Base-by-base conservation (phyloP, 1,139 yeast genomes). In the Protomyces lactucae-debilis region DNA sequence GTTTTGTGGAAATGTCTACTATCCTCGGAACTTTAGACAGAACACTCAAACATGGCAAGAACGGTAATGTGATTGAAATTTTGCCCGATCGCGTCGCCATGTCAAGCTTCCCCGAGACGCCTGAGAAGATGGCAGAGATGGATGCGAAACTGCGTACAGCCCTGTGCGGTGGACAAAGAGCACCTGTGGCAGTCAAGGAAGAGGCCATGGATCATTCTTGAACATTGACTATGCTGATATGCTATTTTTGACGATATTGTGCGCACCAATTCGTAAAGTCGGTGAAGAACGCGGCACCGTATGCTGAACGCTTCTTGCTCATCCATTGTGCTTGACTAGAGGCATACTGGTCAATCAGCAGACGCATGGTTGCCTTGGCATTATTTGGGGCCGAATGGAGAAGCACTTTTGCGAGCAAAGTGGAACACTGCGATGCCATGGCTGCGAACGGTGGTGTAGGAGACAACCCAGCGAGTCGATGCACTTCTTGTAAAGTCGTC, bases 231-330 rank as follows among this genome's bases (percentile, higher is more conserved):
- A 43, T 43, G 48, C 48, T 43, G 16, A 2, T 43, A 18, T 18
- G 23, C 25, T 43, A 43, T 43, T 59, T 59, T 16, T 52, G 51
- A 28, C 63, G 63, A 48, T 55, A 59, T 39, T 52, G 57, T 1
- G 63, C 46, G 45, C 55, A 52, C 95, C 96, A 92, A 75, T 90
- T 90, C 72, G 87, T 81, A 68, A 90, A 84, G 71, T 91, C 97
- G 70, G 84, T 82, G 74, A 88, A 89, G 72, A 89, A 73, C 14
- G 83, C 80, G 1, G 88, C 80, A 37, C 83, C 83, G 52, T 84
- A 77, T 70, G 83, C 84, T 66, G 83, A 79, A 59, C 76, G 76
- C 48, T 79, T 57, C 43, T 67, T 75, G 36, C 40, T 28, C 59
- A 85, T 81, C 96, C 96, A 90, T 21, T 73, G 71, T 69, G 83